Conservation (phyloP, 441 rosid genomes). For the Erodium texanum region DNA sequence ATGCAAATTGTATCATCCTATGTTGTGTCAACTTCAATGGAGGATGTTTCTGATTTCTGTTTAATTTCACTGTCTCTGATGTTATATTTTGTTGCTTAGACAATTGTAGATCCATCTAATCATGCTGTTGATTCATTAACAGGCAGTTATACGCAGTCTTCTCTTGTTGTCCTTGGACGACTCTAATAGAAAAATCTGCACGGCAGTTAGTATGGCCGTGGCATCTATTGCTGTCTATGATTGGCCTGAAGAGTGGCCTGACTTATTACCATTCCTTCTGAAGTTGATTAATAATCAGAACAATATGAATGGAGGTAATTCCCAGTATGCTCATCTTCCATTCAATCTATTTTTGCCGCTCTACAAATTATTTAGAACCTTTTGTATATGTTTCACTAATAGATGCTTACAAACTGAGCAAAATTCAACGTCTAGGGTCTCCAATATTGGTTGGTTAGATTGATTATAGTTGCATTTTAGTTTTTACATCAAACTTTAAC, state of each 20-base stretch:
- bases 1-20: not conserved
- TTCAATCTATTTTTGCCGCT: not conserved
- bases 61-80: not conserved
- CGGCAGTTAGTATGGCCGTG: conserved; percentile 83
- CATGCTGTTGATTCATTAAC: conserved; percentile 23
- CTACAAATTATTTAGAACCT: not conserved
- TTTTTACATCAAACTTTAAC: not conserved
- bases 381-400: not conserved
- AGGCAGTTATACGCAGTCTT: conserved; percentile 67
- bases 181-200: conserved; percentile 68
- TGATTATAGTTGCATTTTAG: not conserved
- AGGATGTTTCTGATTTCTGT: not conserved
- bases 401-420: not conserved
- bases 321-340: conserved; percentile 12
- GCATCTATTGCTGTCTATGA: conserved; percentile 69
- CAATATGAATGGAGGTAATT: conserved; percentile 61
- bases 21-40: not conserved
- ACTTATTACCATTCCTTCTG: conserved; percentile 67
- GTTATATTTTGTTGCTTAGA: not conserved
- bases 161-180: conserved; percentile 70
- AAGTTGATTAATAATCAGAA: conserved; percentile 54
- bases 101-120: conserved; percentile 8
- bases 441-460: not conserved
- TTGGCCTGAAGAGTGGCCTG: conserved; percentile 95
- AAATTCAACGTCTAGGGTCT: not conserved